Percentiles rank a stretch among this genome's conserved stretches.
phyloP scores from a whole-genome alignment of 345 rosid genomes.

The Litchi chinensis region DNA sequence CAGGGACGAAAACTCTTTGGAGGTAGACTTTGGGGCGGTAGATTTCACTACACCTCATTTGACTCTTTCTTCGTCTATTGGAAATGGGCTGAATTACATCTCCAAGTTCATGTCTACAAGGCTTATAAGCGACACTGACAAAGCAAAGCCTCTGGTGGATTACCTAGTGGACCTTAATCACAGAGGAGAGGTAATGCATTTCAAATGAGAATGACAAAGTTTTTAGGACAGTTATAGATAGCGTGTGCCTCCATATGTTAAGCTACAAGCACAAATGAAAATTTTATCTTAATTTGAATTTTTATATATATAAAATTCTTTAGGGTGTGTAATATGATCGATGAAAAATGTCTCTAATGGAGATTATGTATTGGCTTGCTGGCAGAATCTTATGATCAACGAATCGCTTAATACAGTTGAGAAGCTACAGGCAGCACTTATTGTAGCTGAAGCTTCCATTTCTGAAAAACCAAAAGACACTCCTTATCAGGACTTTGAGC shows the following conservation, averaged over 20 bases:
- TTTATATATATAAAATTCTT: too few species aligned
- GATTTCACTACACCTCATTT: constrained; percentile 68
- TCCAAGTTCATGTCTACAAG: constrained; percentile 66
- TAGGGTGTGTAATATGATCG: too few species aligned
- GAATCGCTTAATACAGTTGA: constrained; percentile 54
- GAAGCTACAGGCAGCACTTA: constrained; percentile 67
- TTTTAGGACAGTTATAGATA: too few species aligned
- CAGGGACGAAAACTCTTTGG: constrained; percentile 74
- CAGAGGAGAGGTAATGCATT: constrained; percentile 70
- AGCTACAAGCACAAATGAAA: too few species aligned
- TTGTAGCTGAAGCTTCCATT: constrained; percentile 47
- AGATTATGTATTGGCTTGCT: not conserved
- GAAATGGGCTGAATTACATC: constrained; percentile 69
- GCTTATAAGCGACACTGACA: constrained; percentile 41
- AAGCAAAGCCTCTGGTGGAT: constrained; percentile 52
- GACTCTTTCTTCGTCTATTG: constrained; percentile 76
- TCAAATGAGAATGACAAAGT: too few species aligned
- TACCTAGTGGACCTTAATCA: constrained; percentile 61
- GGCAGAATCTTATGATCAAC: constrained; percentile 76
- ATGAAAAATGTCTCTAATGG: not conserved
- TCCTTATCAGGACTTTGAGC: constrained; percentile 62
- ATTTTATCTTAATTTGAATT: too few species aligned
- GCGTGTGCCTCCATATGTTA: too few species aligned
- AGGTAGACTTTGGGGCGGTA: constrained; percentile 81
- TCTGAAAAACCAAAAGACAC: constrained; percentile 57